Conservation (phyloP, 1,139 yeast genomes). For the Hansenula sp. region DNA sequence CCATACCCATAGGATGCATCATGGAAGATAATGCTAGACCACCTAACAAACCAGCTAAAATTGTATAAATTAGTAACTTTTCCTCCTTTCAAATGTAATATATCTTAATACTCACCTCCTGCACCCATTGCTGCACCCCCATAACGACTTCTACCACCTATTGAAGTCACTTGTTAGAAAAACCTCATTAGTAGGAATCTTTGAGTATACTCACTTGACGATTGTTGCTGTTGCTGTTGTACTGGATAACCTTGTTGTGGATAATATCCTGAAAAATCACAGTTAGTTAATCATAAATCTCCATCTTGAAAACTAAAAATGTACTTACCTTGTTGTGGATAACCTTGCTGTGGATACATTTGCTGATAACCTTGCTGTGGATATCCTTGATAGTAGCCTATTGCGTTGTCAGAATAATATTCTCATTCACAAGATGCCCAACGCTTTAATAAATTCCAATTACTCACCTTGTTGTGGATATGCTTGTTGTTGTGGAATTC, state of each 20-base stretch:
- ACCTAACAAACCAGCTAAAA: constrained; percentile 64
- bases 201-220: constrained; percentile 11
- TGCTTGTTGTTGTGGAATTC: constrained; percentile 16
- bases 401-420: too few species aligned
- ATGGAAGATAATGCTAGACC: constrained; percentile 44
- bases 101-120: constrained; percentile 30
- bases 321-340: constrained; percentile 13
- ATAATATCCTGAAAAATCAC: constrained; percentile 9
- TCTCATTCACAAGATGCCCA: too few species aligned
- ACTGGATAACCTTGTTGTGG: constrained; percentile 18
- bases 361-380: constrained; percentile 10
- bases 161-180: constrained; percentile 23
- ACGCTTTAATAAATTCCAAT: too few species aligned
- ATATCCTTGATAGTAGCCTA: constrained; percentile 1
- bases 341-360: constrained; percentile 7
- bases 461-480: constrained; percentile 9
- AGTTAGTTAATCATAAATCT: constrained; percentile 4
- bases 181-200: too few species aligned
- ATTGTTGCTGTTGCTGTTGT: constrained; percentile 19
- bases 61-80: neutral
- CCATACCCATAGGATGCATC: constrained; percentile 21
- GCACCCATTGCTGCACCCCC: constrained; percentile 65
- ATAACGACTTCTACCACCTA: constrained; percentile 29
- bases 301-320: constrained; percentile 8
- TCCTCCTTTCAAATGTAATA: neutral